These are phyloP conservation scores for Ceratobasidium theobromae DNA, from an alignment of 1,284 basidiomycete genomes.

Conservation along the genomic window DNA sequence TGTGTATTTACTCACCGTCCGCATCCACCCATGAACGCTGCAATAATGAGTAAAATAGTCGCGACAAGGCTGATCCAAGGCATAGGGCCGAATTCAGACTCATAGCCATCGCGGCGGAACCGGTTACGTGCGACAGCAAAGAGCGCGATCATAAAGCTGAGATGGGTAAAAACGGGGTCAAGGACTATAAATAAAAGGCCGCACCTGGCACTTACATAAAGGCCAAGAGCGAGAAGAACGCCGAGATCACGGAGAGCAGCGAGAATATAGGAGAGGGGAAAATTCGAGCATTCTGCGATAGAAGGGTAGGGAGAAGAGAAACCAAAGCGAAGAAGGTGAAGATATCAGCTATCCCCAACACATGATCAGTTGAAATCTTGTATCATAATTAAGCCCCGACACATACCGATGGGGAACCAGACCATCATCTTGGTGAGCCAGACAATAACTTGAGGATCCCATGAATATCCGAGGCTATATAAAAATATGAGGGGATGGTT, in stretches of 20 bases:
- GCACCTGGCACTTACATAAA: constrained; percentile 9
- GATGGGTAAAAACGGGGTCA: constrained; percentile 11
- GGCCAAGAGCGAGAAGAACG: constrained; percentile 26
- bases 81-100: constrained; percentile 24
- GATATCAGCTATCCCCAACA: constrained; percentile 1
- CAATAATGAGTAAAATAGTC: constrained; percentile 15
- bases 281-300: constrained; percentile 27
- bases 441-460: constrained; percentile 25
- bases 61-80: constrained; percentile 30
- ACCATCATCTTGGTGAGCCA: constrained; percentile 31
- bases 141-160: constrained; percentile 26
- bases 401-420: constrained; percentile 29
- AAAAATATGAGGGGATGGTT: background rate
- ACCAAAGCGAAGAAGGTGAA: constrained; percentile 17
- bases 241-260: constrained; percentile 7
- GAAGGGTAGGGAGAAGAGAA: constrained; percentile 6
- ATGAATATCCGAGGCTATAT: constrained; percentile 16
- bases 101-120: constrained; percentile 27
- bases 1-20: constrained; percentile 13
- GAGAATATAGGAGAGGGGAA: constrained; percentile 31
- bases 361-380: background rate
- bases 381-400: background rate
- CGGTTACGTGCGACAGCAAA: constrained; percentile 25
- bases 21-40: constrained; percentile 23
- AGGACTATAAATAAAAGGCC: background rate